Conservation (phyloP, 129 eudicot genomes). For the Artemisia tridentata region DNA sequence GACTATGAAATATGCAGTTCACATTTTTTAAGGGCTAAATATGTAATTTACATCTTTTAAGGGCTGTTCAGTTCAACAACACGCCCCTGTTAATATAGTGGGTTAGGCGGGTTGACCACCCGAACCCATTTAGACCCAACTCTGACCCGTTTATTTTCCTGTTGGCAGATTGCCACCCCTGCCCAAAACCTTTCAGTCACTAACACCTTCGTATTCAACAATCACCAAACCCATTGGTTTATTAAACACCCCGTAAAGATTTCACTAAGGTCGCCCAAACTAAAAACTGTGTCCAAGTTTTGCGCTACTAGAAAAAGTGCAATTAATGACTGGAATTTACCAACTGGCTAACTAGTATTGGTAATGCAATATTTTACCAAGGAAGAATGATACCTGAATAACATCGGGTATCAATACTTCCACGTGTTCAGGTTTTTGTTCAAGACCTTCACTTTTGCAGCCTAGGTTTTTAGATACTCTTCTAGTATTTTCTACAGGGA, state of each 20-base stretch:
- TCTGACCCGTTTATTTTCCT: no score
- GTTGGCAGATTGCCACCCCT: background rate
- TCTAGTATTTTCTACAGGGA: slow-evolving; percentile 75
- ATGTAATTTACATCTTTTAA: no score
- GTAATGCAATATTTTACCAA: background rate
- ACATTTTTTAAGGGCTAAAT: no score
- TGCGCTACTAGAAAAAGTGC: background rate
- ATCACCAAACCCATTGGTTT: no score
- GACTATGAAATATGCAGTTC: no score
- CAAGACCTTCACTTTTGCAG: slow-evolving; percentile 48
- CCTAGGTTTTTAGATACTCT: slow-evolving; percentile 80
- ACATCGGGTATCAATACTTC: slow-evolving; percentile 91
- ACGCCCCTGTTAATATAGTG: no score
- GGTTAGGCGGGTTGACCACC: no score
- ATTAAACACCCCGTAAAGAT: no score
- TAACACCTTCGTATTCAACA: no score
- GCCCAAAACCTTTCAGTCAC: no score
- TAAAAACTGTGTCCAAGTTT: background rate
- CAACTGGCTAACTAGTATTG: background rate
- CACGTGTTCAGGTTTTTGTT: slow-evolving; percentile 49
- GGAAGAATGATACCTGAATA: slow-evolving; percentile 64
- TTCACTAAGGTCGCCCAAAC: background rate
- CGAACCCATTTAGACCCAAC: no score
- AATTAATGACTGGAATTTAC: background rate
- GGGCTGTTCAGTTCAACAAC: no score